phyloP scores from a whole-genome alignment of 306 rosid genomes.

The Cucumis hystrix region DNA sequence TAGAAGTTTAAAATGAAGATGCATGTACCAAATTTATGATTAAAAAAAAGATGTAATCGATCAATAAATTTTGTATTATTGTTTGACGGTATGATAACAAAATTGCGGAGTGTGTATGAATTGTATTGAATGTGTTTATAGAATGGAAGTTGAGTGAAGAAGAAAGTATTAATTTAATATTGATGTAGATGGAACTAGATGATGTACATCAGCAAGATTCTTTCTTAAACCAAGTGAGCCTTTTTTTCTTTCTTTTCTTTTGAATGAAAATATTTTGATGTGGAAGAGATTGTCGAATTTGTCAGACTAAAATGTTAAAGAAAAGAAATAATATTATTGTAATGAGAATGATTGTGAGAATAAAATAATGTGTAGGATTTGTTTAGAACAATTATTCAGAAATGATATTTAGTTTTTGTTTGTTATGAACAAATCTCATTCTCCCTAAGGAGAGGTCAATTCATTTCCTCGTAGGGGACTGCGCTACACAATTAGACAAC shows the following conservation, averaged over 20 bases:
- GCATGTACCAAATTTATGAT: too few relatives aligned
- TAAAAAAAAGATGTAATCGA: neutral
- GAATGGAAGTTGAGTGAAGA: neutral
- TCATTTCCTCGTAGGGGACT: neutral
- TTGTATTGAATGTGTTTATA: neutral
- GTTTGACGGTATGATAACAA: neutral
- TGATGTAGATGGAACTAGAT: neutral
- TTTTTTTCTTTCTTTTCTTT: neutral
- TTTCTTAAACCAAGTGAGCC: neutral
- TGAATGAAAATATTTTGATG: neutral
- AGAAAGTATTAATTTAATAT: too few relatives aligned
- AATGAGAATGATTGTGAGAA: neutral
- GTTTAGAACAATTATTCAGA: neutral
- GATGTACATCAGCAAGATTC: neutral
- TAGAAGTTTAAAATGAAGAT: too few relatives aligned
- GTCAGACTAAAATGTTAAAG: neutral
- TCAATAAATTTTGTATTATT: neutral
- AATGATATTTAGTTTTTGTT: neutral
- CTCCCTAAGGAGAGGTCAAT: neutral
- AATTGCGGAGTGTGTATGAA: neutral
- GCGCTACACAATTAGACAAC: neutral
- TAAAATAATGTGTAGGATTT: neutral
- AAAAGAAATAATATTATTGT: neutral
- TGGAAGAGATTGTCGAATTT: neutral
- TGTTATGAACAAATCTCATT: neutral